A percentile compares a stretch with the other conserved stretches of the same genome.
Conservation (phyloP, 305 asterid genomes). For the Solanum chacoense region DNA sequence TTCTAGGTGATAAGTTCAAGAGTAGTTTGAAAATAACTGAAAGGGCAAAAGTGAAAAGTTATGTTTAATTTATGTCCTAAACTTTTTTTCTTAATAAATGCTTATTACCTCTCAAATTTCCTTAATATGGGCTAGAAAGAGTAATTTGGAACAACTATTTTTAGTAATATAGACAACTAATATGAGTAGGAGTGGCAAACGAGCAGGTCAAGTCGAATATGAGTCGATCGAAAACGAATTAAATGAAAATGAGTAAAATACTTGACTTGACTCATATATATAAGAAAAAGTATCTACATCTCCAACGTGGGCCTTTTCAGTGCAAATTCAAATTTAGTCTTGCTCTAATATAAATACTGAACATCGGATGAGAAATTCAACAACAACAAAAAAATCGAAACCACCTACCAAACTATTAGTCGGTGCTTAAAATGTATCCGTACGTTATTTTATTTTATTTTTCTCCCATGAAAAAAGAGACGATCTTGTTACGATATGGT, state of each 20-base stretch:
- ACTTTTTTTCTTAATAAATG: background rate
- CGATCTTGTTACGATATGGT: background rate
- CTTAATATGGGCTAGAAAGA: background rate
- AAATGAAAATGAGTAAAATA: too few relatives aligned
- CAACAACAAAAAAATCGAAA: too few relatives aligned
- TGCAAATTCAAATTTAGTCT: too few relatives aligned
- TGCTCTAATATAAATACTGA: rapidly evolving
- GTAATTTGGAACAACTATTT: background rate
- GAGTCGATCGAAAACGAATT: too few relatives aligned
- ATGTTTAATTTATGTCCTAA: too few relatives aligned
- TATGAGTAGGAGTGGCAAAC: background rate
- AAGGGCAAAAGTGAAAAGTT: background rate
- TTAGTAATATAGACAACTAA: background rate
- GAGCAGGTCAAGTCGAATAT: too few relatives aligned
- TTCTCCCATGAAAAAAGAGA: background rate
- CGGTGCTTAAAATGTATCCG: background rate
- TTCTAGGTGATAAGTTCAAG: background rate
- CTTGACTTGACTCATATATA: too few relatives aligned
- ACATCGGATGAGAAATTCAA: background rate
- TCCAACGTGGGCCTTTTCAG: rapidly evolving
- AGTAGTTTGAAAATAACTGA: too few relatives aligned
- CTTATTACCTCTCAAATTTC: background rate
- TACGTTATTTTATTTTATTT: background rate
- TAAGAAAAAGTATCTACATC: background rate
- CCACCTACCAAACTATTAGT: background rate